A percentile compares a stretch with the other conserved stretches of the same genome.
These are phyloP conservation scores for Cercophora samala DNA, from an alignment of 495 filamentous ascomycete species.

Conservation along the genomic window DNA sequence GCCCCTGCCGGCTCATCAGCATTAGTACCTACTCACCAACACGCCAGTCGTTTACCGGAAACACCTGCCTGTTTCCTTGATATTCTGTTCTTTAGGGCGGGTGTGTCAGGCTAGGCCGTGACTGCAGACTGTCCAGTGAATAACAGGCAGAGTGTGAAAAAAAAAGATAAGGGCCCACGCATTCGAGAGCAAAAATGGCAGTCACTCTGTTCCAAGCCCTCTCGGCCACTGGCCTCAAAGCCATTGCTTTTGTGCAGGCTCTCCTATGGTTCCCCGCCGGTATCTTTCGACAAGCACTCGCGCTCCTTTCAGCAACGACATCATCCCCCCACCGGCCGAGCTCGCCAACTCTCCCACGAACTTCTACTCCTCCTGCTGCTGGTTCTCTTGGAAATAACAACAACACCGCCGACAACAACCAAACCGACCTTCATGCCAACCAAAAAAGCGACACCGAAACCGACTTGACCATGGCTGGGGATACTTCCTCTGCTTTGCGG, in stretches of 20 bases:
- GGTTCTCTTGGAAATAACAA: slow-evolving; percentile 5
- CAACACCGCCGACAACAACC: slow-evolving; percentile 6
- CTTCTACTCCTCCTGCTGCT: slow-evolving; percentile 5
- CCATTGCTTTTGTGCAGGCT: slow-evolving; percentile 27
- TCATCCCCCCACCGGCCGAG: slow-evolving; percentile 5
- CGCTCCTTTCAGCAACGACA: slow-evolving; percentile 12
- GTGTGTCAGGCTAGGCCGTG: background rate
- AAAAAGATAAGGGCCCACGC: slow-evolving; percentile 1
- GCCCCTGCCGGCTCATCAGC: background rate
- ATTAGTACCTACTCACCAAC: background rate
- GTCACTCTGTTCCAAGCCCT: slow-evolving; percentile 25
- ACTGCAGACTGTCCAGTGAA: background rate
- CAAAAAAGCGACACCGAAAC: background rate
- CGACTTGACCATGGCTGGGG: slow-evolving; percentile 17
- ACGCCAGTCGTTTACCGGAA: background rate
- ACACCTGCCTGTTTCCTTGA: background rate
- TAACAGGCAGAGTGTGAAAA: background rate
- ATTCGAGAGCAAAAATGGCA: slow-evolving; percentile 27
- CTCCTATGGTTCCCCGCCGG: slow-evolving; percentile 26
- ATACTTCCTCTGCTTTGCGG: slow-evolving; percentile 15
- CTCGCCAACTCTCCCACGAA: slow-evolving; percentile 13
- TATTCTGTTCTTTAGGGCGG: background rate
- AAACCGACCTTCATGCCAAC: slow-evolving; percentile 5
- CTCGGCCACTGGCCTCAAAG: slow-evolving; percentile 26
- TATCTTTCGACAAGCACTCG: slow-evolving; percentile 21